Evolutionary conservation across 805 yeast genomes (phyloP), one percentile per base, ranked within the genome.

Genomic region (Osmozyma mogii): DNA sequence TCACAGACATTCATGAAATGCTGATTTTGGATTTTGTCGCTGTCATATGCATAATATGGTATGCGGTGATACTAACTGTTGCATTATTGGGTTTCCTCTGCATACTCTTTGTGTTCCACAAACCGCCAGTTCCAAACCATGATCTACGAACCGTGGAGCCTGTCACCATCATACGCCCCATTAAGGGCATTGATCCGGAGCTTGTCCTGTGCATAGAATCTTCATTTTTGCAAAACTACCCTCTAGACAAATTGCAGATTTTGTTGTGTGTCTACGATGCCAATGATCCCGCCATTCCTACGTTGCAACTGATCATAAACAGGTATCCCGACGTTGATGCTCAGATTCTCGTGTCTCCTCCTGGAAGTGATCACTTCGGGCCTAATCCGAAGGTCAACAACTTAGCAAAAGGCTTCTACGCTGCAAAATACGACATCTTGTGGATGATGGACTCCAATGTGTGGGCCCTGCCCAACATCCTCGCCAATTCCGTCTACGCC

Each of bases 321-420:
- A 67, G 64, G 36, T 74, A 77, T 49, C 77, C 83, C 0, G 48
- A 64, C 3, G 59, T 76, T 5, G 75, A 80, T 43, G 69, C 84
- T 13, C 63, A 64, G 37, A 56, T 85, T 4, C 47, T 84, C 36
- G 52, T 79, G 2, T 50, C 58, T 16, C 23, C 22, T 9, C 47
- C 55, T 6, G 80, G 75, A 25, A 56, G 54, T 20, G 70, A 61
- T 31, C 68, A 68, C 40, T 79, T 61, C 44, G 95, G 95, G 2
- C 92, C 94, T 4, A 85, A 85, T 45, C 96, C 96, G 5, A 85
- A 85, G 54, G 83, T 85, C 32, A 84, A 84, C 54, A 85, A 85
- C 53, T 58, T 85, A 26, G 76, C 85, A n/a, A 82, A 82, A 50
- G 95, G 94, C 5, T 84, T 78, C 47, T 51, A 59, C 22, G 53